Percentiles rank a stretch among this genome's conserved stretches.
Conservation (phyloP, 1,139 yeast species). For the Pneumocystis oryctolagi region DNA sequence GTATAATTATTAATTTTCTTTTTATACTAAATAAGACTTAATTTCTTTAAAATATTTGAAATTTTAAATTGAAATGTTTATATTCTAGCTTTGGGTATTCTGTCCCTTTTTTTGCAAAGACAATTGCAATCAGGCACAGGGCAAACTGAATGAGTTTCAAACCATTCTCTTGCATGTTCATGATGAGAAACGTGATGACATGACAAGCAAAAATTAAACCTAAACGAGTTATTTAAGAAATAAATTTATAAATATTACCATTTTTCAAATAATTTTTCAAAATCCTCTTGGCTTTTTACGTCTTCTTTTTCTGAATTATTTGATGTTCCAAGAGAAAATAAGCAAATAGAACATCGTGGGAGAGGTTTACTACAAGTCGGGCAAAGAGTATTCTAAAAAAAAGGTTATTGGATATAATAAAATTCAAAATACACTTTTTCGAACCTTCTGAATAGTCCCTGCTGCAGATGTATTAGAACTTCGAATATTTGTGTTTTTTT, state of each 20-base stretch:
- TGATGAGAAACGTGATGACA: constrained; percentile 94
- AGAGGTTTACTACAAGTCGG: constrained; percentile 81
- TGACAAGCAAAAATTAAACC: constrained; percentile 68
- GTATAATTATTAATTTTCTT: too few species aligned
- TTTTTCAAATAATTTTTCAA: constrained; percentile 3
- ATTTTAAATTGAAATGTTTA: neutral
- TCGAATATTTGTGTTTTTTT: constrained; percentile 6
- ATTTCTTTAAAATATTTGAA: neutral
- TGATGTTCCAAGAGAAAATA: constrained; percentile 66
- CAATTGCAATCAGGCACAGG: constrained; percentile 92
- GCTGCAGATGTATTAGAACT: constrained; percentile 10
- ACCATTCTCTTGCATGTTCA: constrained; percentile 93
- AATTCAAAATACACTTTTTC: neutral
- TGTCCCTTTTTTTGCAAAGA: constrained; percentile 39
- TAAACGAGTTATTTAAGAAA: constrained; percentile 32
- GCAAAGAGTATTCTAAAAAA: constrained; percentile 28
- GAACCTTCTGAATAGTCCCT: constrained; percentile 1
- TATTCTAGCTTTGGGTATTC: neutral
- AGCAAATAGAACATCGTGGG: constrained; percentile 82
- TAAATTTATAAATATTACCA: constrained; percentile 17
- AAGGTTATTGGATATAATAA: neutral
- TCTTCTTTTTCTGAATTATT: constrained; percentile 28
- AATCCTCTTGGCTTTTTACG: constrained; percentile 2
- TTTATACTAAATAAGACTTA: neutral
- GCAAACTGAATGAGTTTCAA: constrained; percentile 68